Conservation (phyloP, 2,329 filamentous ascomycete genomes). For the Fusarium oxysporum region DNA sequence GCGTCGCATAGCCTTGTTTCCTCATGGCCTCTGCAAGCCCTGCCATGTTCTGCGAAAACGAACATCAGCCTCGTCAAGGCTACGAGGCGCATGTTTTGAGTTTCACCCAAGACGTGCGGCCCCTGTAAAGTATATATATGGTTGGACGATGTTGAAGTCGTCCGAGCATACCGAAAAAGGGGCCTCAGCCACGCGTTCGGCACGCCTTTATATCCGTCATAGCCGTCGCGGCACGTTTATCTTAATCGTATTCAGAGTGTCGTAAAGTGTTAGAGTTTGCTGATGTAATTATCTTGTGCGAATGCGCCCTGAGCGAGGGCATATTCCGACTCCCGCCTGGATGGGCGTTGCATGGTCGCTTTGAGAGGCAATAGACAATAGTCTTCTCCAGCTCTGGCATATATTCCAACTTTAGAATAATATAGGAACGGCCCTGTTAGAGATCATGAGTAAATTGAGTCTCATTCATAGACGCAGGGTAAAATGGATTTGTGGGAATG, state of each 20-base stretch:
- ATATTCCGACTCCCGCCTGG: not conserved
- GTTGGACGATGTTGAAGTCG: not conserved
- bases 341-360: not conserved
- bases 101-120: not conserved
- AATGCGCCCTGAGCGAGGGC: not conserved
- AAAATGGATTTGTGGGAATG: not conserved
- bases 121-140: not conserved
- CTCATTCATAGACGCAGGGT: not conserved
- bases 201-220: not conserved
- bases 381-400: not conserved
- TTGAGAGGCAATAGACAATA: not conserved
- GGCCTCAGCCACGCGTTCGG: not conserved
- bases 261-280: not conserved
- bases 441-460: not conserved
- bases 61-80: not conserved
- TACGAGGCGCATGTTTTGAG: not conserved
- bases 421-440: not conserved
- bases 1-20: not conserved
- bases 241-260: not conserved
- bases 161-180: constrained; percentile 5
- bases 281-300: not conserved
- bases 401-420: not conserved
- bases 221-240: not conserved
- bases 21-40: constrained; percentile 1
- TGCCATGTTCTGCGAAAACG: not conserved